Evolutionary conservation across 805 yeast species (phyloP), one percentile per base, ranked within the genome.

Genomic region (Hanseniaspora guilliermondii): DNA sequence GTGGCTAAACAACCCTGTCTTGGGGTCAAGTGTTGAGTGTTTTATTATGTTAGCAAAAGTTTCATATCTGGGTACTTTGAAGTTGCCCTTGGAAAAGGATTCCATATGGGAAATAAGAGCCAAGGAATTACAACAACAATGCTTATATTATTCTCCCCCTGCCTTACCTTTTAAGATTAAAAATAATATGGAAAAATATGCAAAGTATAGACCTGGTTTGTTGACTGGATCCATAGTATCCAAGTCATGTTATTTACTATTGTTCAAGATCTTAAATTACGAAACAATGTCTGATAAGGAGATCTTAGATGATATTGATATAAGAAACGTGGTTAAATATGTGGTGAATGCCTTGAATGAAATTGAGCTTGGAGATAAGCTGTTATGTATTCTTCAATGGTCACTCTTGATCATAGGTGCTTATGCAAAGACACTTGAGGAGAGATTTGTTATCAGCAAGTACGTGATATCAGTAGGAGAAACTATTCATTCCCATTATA

Each of bases 1-100:
- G 37, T 72, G 74, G 74, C 67, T 71, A 70, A 72, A 70, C 49
- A 68, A 72, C 53, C 76, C 76, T 0, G 67, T 72, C 4, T 60
- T 69, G 54, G 76, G 76, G 2, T 68, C 74, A 17, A 67, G 73
- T 1, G 57, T 65, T 6, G 67, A 65, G 30, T 67, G 70, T 33
- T 67, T 69, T 55, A 75, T 72, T 49, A 60, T 68, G 37, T 40
- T 68, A 12, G 68, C 73, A 25, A 73, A 74, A 56, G 60, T 71
- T 12, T 59, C 69, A 0, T 73, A 71, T 70, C 56, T 73, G 16
- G 59, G 70, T n/a, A 56, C 68, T 38, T 53, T 61, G 35, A 53
- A 55, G 5, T 41, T 58, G 42, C 64, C 63, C 3, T 52, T 59
- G 17, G 16, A 14, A 16, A 33, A 49, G 38, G 36, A 56, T 4